Base-by-base conservation (phyloP, 1,284 basidiomycete species). In the Taiwanofungus camphoratus region DNA sequence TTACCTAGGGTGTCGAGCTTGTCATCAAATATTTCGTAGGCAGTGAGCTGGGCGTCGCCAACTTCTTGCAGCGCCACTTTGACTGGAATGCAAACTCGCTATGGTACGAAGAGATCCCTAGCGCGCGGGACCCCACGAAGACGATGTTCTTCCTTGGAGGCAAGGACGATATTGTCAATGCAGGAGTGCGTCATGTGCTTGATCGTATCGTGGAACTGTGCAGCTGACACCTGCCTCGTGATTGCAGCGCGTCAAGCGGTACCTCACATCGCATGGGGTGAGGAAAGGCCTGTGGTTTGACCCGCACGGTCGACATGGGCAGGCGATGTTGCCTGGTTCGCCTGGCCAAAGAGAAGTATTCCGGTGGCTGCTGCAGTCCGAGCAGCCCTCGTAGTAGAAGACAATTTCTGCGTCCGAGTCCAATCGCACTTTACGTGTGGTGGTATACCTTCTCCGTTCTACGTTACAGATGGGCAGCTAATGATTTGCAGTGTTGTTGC, bases 41-140 rank as follows among this genome's bases (percentile, higher is more conserved):
- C 22, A 78, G 79, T 19, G 92, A 95, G 62, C 67, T 93, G 4
- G 92, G 92, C 12, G 81, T 90, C 41, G 87, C 88, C 11, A 87
- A 92, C 61, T 78, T 89, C 48, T 73, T 95, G 36, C 85, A 87
- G 56, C 75, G 90, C 13, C 77, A 88, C 58, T 92, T 91, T 59
- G 82, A 86, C 56, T 93, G 89, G 91, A 73, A 79, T 23, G 79
- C 85, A n/a, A 95, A 95, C 59, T 83, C 87, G 5, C 70, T 95
- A 11, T 94, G 87, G 77, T 86, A 81, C 48, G 87, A 92, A 61
- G 87, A 94, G 54, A 92, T 94, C 33, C 90, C 90, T 0, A 73
- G 87, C 54, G 81, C 82, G 11, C 65, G 72, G 30, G 76, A 87
- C 58, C 73, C 75, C 2, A 53, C 65, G 42, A 72, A 78, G 64